These are phyloP conservation scores for Rhizopogon rudus DNA, from an alignment of 768 basidiomycete genomes.

Conservation along the genomic window DNA sequence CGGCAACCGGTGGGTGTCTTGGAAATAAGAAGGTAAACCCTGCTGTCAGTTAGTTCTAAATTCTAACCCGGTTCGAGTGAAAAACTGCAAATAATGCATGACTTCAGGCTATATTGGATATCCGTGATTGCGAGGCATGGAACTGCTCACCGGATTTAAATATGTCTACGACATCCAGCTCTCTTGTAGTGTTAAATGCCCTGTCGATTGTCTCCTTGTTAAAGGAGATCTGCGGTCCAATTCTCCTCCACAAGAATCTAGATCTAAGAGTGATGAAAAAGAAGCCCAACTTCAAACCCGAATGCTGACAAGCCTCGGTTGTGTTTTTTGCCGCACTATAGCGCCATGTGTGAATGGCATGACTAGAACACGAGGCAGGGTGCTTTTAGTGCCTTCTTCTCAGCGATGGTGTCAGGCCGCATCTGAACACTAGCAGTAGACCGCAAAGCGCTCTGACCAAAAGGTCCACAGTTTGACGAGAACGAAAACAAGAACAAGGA, in stretches of 20 bases:
- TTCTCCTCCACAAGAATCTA: conserved; percentile 4
- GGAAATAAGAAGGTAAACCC: conserved; percentile 15
- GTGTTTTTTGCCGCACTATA: not conserved
- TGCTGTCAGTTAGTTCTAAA: conserved; percentile 1
- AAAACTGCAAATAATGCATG: conserved; percentile 9
- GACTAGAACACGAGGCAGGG: conserved; percentile 17
- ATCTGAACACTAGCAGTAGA: not conserved
- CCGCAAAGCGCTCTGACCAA: not conserved
- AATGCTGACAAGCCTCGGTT: not conserved
- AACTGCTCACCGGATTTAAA: not conserved
- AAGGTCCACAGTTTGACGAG: not conserved
- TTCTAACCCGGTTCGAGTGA: conserved; percentile 17
- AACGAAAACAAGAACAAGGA: too few species aligned
- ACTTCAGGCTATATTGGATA: not conserved
- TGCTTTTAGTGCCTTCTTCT: not conserved
- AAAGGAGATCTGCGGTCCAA: too few species aligned
- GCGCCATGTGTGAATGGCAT: conserved; percentile 9
- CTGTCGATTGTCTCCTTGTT: too few species aligned
- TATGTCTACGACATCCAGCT: not conserved
- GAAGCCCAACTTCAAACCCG: not conserved
- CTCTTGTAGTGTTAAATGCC: conserved; percentile 15
- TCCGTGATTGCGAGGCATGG: conserved; percentile 7
- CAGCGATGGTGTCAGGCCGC: not conserved
- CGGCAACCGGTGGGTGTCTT: conserved; percentile 11
- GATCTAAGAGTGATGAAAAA: not conserved